Base-by-base conservation (phyloP, 805 yeast genomes). In the Candida caryicola region DNA sequence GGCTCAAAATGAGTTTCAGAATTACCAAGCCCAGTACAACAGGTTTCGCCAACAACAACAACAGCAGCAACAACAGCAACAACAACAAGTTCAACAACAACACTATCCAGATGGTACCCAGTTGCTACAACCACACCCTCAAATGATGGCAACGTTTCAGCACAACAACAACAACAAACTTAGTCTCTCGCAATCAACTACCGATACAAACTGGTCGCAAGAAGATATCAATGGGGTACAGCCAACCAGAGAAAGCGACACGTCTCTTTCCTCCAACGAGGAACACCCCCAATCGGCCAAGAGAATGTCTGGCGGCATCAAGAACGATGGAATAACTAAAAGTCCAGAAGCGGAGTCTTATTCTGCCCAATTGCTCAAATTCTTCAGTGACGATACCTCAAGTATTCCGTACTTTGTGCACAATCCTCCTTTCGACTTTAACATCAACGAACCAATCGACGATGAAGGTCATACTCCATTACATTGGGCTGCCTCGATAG, bases 401-500 rank as follows among this genome's bases (percentile, higher is more conserved):
- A 53, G 60, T 3, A 69, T 85, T 18, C 95, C 95, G 0, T 77
- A 74, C 17, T 80, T 85, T 52, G 64, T 86, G 12, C 64, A 74
- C 27, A 71, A 78, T 47, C 82, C 87, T 0, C 81, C 85, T 2
- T 69, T 73, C 17, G 82, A 76, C 37, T 81, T 84, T 50, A 78
- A 85, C 47, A 74, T 85, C 44, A 65, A 81, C 55, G 86, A 84
- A 37, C 81, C 88, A 3, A 86, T 93, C 17, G 99, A 93, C 57
- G 90, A 86, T 41, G 97, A 93, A 55, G 95, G 96, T 1, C 95
- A 93, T 55, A 85, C 96, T 0, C 84, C 95, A 2, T 80, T 93
- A 49, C 99, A 93, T 62, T 93, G 98, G 97, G 95, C 98, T 0
- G 88, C 97, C 43, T 85, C 98, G 1, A 88, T 93, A 77, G 99